Base-by-base conservation (phyloP, 2,329 filamentous ascomycete genomes). In the Talaromyces rugulosus region DNA sequence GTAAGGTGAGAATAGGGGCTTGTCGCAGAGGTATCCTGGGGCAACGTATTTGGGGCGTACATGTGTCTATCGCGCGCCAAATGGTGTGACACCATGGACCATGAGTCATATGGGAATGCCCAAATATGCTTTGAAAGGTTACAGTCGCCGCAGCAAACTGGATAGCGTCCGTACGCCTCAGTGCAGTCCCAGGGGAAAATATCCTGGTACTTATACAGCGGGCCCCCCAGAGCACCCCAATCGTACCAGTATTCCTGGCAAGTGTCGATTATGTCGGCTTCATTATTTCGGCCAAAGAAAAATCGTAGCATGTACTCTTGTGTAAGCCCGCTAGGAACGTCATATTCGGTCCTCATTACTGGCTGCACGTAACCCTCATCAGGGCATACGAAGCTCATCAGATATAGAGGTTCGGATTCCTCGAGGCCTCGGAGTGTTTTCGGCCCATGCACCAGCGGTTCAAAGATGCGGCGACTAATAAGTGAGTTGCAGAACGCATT, bases 111-210 rank as follows among this genome's bases (percentile, higher is more conserved):
- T 0, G 78, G 78, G 47, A 79, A 80, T 1, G 77, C 77, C 71
- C 75, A 78, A 0, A 79, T 69, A 65, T 82, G 79, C 63, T 80
- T 81, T 3, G 79, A 63, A 4, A 81, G 66, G 61, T 77, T 80
- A 65, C 79, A 81, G 14, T 68, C 56, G 9, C 75, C 74, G 62
- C 79, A 81, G 11, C 64, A 69, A 4, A 69, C 69, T 0, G 75
- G 75, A 53, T 77, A 76, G 28, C 72, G 64, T 5, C 68, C 68
- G 58, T 75, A 80, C 0, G 78, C 79, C 63, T 80, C 78, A 4
- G 78, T 81, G 65, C 79, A 82, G 61, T 81, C 79, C 78, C 78
- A 81, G 0, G 78, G 79, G 54, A 81, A 81, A 16, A 80, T 52
- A 57, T 77, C 72, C 58, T 80, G 78, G 54, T 79, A 75, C 11